A percentile compares a stretch with the other conserved stretches of the same genome.
Conservation (phyloP, 139 green algal species). For the Klebsormidium nitens region DNA sequence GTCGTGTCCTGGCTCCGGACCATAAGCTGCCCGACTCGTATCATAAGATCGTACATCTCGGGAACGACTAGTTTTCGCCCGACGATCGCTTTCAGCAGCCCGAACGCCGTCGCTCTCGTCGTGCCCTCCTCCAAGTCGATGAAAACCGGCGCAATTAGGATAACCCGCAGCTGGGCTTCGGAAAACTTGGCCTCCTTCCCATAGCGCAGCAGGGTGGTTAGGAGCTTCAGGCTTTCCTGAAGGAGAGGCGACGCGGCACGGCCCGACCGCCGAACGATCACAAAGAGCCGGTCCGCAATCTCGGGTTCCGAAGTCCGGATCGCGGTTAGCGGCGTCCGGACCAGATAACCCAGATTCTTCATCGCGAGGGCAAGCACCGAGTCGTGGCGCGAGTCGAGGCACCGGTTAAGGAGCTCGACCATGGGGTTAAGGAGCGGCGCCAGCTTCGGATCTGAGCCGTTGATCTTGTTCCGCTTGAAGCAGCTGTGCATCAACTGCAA, state of each 20-base stretch:
- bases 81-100: conserved; percentile 70
- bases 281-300: conserved; percentile 8
- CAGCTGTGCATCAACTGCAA: conserved; percentile 59
- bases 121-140: conserved; percentile 60
- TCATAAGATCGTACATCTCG: conserved; percentile 90
- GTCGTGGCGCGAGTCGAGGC: conserved; percentile 42
- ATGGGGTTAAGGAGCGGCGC: conserved; percentile 58
- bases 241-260: background rate
- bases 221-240: conserved; percentile 61
- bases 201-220: conserved; percentile 63
- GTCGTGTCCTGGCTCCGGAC: conserved; percentile 40
- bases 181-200: conserved; percentile 23
- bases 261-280: conserved; percentile 5
- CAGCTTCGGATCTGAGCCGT: background rate
- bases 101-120: conserved; percentile 53
- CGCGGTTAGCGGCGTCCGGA: conserved; percentile 18
- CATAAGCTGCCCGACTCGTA: conserved; percentile 56
- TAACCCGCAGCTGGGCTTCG: conserved; percentile 57
- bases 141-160: conserved; percentile 67
- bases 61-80: conserved; percentile 67
- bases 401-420: conserved; percentile 61
- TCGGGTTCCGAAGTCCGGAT: background rate
- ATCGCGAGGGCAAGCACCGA: conserved; percentile 53
- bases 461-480: conserved; percentile 35
- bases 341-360: conserved; percentile 36